Base-by-base conservation (phyloP, 2,329 filamentous ascomycete species). In the Colletotrichum cereale region DNA sequence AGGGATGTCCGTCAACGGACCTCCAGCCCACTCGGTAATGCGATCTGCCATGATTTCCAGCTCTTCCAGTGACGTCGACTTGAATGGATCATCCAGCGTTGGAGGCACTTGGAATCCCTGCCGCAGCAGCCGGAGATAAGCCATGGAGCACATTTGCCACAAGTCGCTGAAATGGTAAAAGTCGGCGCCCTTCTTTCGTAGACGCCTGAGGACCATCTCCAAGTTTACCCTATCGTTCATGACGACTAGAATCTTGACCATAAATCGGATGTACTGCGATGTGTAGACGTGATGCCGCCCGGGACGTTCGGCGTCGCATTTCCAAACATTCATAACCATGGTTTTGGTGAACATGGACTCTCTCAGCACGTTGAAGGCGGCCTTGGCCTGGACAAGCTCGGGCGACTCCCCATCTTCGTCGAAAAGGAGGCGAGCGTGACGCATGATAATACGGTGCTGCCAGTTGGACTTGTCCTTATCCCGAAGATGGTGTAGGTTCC, bases 241-340 rank as follows among this genome's bases (percentile, higher is more conserved):
- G 62, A 93, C 88, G 52, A 92, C 89, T 8, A 97, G 85, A 10
- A 97, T 85, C 66, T 88, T 86, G 16, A 94, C 90, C 80, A 97
- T 94, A 78, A 96, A 96, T 24, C 91, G 90, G 1, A 94, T 92
- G 77, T 98, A 98, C 73, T 93, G 91, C 60, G 93, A 91, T 0
- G 94, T 97, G 79, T 96, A 98, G 47, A 97, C 94, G 77, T 97
- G 96, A 79, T 98, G 95, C 24, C 95, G 89, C 0, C 95, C 95
- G 0, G 94, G 87, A 2, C 88, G 86, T 77, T 98, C 95, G 57
- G 93, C 91, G 75, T 97, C 95, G 47, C 95, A 96, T 76, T 95
- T 96, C 95, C 95, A 98, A 5, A 98, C 94, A 78, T 97, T 96
- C 80, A 97, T 91, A 1, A 93, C 92, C 92, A 97, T 97, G 0